These are phyloP conservation scores for Septoria petroselini DNA, from an alignment of 2,329 filamentous ascomycete species.

Conservation along the genomic window DNA sequence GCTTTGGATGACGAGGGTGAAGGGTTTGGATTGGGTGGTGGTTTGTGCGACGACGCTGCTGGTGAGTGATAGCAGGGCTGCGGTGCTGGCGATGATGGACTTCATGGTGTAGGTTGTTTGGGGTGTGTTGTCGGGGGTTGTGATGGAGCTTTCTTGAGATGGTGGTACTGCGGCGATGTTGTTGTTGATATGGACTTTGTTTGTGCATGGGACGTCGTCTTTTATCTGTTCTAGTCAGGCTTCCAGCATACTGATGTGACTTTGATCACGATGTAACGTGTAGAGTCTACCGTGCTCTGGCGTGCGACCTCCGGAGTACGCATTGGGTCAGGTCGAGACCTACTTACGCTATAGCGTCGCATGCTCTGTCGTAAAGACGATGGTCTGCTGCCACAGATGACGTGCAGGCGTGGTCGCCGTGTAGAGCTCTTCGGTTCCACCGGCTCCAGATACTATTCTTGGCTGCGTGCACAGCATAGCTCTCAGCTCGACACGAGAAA, in stretches of 20 bases:
- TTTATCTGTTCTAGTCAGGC: slow-evolving; percentile 5
- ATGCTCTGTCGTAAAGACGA: background rate
- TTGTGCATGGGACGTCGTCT: background rate
- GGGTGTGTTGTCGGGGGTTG: background rate
- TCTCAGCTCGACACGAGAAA: slow-evolving; percentile 2
- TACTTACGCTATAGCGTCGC: background rate
- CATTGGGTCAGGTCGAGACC: slow-evolving; percentile 1
- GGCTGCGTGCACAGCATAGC: slow-evolving; percentile 1
- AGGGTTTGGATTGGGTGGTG: slow-evolving; percentile 43
- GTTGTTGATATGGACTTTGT: background rate
- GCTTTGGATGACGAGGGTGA: slow-evolving; percentile 44
- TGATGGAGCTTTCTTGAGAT: background rate
- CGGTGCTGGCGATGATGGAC: slow-evolving; percentile 12
- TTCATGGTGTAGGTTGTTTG: slow-evolving; percentile 17
- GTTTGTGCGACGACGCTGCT: slow-evolving; percentile 33
- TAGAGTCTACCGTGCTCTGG: background rate
- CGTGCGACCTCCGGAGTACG: background rate
- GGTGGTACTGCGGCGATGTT: background rate
- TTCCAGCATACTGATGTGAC: background rate
- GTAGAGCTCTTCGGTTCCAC: slow-evolving; percentile 3
- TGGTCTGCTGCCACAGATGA: background rate
- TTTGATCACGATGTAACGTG: slow-evolving; percentile 1
- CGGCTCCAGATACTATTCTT: slow-evolving; percentile 9
- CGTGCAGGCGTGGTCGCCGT: slow-evolving; percentile 1
- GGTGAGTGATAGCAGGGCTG: slow-evolving; percentile 27